A percentile compares a stretch with the other conserved stretches of the same genome.
phyloP scores from a whole-genome alignment of 805 yeast genomes.

The Starmerella sp. region DNA sequence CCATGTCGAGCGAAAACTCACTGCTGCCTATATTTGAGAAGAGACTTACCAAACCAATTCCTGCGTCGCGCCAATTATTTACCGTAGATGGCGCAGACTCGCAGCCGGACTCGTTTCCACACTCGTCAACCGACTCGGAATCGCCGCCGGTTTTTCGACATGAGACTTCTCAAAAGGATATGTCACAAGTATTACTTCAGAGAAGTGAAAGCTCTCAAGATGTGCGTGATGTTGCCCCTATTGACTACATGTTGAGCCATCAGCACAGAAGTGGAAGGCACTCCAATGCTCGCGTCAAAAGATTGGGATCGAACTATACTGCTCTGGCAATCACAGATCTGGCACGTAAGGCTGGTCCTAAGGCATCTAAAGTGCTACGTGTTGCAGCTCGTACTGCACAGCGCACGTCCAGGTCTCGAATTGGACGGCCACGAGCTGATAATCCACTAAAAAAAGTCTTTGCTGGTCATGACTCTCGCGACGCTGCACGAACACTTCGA shows the following conservation, averaged over 20 bases:
- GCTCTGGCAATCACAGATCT: not conserved
- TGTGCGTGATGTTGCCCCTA: constrained; percentile 1
- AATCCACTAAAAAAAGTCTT: constrained; percentile 3
- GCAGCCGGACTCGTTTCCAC: constrained; percentile 1
- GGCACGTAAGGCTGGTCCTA: constrained; percentile 1
- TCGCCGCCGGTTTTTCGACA: not conserved
- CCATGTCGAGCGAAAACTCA: not conserved
- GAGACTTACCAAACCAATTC: constrained; percentile 2
- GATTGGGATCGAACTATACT: not conserved
- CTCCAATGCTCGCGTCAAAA: not conserved
- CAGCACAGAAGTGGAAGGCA: not conserved
- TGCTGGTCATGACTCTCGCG: not conserved
- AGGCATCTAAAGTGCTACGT: constrained; percentile 4
- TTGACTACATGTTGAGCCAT: constrained; percentile 11
- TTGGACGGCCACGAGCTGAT: not conserved
- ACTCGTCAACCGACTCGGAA: not conserved
- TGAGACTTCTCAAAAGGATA: not conserved
- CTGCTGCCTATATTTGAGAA: not conserved
- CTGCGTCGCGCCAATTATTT: constrained; percentile 1
- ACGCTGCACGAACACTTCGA: not conserved
- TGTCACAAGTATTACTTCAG: too few species aligned
- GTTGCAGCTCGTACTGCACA: constrained; percentile 16
- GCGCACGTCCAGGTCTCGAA: not conserved
- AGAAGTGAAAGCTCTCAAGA: not conserved
- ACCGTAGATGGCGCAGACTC: not conserved